Percentiles rank a stretch among this genome's conserved stretches.
Evolutionary conservation across 2,329 filamentous ascomycete species (phyloP).

Genomic region (Fusarium chuoi): DNA sequence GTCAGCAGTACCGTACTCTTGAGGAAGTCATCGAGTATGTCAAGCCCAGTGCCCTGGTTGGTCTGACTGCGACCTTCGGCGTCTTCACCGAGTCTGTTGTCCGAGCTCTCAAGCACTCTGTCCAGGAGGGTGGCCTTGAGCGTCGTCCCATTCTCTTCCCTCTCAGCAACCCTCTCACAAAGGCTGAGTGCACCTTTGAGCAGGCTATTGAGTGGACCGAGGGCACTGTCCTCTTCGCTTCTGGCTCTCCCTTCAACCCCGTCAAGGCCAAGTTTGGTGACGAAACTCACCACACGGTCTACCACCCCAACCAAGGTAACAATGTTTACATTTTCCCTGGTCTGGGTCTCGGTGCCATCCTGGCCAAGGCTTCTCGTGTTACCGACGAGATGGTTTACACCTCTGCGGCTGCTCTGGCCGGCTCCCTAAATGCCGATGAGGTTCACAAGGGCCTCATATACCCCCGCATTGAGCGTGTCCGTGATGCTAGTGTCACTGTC

Average conservation of each 20-base stretch:
- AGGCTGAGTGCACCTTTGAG: slow-evolving; percentile 98
- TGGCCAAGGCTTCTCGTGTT: slow-evolving; percentile 85
- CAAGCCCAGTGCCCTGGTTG: slow-evolving; percentile 93
- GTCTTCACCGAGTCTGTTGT: slow-evolving; percentile 92
- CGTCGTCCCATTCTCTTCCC: slow-evolving; percentile 93
- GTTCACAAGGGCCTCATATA: slow-evolving; percentile 87
- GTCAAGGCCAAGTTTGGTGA: slow-evolving; percentile 71
- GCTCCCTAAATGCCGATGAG: slow-evolving; percentile 83
- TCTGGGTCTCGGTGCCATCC: slow-evolving; percentile 91
- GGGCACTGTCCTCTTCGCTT: slow-evolving; percentile 91
- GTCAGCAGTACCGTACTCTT: slow-evolving; percentile 79
- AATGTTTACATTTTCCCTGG: slow-evolving; percentile 96
- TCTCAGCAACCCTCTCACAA: slow-evolving; percentile 93
- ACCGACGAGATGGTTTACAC: slow-evolving; percentile 98
- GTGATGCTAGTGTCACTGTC: slow-evolving; percentile 87
- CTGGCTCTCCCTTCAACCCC: slow-evolving; percentile 88
- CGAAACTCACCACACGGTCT: slow-evolving; percentile 67
- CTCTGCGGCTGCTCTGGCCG: slow-evolving; percentile 83
- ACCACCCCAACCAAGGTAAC: slow-evolving; percentile 86
- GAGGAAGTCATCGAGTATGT: slow-evolving; percentile 95
- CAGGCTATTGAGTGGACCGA: slow-evolving; percentile 92
- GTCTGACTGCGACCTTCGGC: slow-evolving; percentile 92
- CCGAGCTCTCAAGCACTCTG: slow-evolving; percentile 72
- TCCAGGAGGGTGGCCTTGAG: slow-evolving; percentile 72
- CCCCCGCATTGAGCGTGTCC: slow-evolving; percentile 88